Base-by-base conservation (phyloP, 495 filamentous ascomycete species). In the Hyaloscypha bicolor region DNA sequence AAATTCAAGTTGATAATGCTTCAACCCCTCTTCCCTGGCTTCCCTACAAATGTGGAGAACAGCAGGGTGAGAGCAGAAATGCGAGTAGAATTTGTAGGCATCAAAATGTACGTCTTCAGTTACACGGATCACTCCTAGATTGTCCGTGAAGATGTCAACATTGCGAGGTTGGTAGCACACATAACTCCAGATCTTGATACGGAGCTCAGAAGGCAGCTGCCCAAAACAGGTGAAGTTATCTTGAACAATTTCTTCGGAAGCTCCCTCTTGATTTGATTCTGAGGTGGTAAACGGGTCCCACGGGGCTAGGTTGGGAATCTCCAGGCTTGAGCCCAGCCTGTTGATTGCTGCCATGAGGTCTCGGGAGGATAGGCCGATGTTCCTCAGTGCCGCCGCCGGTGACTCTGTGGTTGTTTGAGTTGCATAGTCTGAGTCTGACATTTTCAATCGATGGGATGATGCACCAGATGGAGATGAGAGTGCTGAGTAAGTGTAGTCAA, bases 1-100 rank as follows among this genome's bases (percentile, higher is more conserved):
- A 56, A 56, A 64, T 56, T 55, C 62, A 29, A 37, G 51, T 25
- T 56, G 35, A n/a, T 64, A 64, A 51, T 56, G 22, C 29, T 25
- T 64, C 32, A 64, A 39, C 11, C 51, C 62, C 32, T 64, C 62
- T 8, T 55, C 51, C 21, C 62, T 35, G 3, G 62, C 11, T 37
- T 64, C 62, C 25, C 33, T 14, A 31, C 12, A 64, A 29, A 42
- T 31, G 31, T 64, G 62, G 19, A 64, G 62, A 4, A 64, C 4
- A 25, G 33, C 6, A 6, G 62, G 62, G n/a, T 33, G 56, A 2
- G 51, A 51, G 16, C 31, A 33, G 22, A 64, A 22, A 21, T 33
- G 30, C 6, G 62, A 64, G 11, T 35, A 37, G 32, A 45, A 64
- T 32, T 56, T 55, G 52, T 37, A 56, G 19, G 52, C 9, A 3